These are phyloP conservation scores for Austroboletus eburneus DNA, from an alignment of 768 basidiomycete species.

Conservation along the genomic window DNA sequence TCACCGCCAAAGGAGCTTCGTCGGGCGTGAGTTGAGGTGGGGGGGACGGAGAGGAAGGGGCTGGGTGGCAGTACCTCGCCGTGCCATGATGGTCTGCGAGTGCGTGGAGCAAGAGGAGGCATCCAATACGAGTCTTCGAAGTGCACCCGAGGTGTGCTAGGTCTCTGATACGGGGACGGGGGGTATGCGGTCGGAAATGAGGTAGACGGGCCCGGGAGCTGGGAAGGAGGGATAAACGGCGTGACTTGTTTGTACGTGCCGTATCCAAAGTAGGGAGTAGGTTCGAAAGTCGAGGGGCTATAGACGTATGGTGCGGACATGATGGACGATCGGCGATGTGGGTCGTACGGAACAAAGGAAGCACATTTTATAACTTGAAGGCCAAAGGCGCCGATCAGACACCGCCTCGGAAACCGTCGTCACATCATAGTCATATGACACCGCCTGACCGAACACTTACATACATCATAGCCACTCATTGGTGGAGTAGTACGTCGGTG, in stretches of 20 bases:
- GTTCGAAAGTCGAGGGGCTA: constrained; percentile 33
- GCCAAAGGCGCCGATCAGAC: constrained; percentile 2
- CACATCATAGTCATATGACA: constrained; percentile 1
- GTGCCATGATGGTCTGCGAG: constrained; percentile 45
- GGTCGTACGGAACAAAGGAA: neutral
- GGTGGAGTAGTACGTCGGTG: neutral
- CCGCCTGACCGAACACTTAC: constrained; percentile 14
- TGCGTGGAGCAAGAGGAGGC: constrained; percentile 26
- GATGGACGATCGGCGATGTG: constrained; percentile 4
- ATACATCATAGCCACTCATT: no score
- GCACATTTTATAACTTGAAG: constrained; percentile 17
- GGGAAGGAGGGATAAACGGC: constrained; percentile 41
- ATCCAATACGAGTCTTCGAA: constrained; percentile 21
- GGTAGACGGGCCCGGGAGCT: constrained; percentile 36
- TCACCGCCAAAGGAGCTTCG: constrained; percentile 29
- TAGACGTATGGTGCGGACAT: constrained; percentile 45
- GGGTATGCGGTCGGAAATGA: constrained; percentile 27
- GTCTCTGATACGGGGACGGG: constrained; percentile 26
- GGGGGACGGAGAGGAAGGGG: constrained; percentile 20
- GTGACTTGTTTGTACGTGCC: constrained; percentile 34
- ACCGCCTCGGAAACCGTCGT: constrained; percentile 7
- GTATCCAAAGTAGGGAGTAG: constrained; percentile 33
- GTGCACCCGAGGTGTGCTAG: constrained; percentile 27
- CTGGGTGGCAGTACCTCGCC: constrained; percentile 25
- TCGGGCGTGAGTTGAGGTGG: constrained; percentile 11